Evolutionary conservation across 495 filamentous ascomycete genomes (phyloP).

Genomic region (Daldinia concentrica): DNA sequence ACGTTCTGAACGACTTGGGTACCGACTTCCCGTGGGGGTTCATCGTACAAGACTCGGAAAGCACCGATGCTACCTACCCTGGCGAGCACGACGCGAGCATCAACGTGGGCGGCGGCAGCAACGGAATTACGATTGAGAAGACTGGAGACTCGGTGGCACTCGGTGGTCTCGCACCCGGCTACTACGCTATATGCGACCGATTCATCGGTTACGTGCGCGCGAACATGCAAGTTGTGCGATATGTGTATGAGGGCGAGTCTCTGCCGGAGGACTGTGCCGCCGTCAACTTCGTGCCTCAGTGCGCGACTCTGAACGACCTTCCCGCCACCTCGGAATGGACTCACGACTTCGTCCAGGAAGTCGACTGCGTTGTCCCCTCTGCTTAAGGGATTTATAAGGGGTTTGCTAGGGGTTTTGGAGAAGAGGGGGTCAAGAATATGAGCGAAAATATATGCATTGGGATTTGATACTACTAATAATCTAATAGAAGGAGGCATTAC

Average conservation of each 20-base stretch:
- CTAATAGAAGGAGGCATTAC: not conserved
- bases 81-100: constrained; percentile 36
- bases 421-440: not conserved
- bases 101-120: constrained; percentile 26
- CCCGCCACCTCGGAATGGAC: constrained; percentile 10
- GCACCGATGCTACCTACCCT: constrained; percentile 18
- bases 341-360: constrained; percentile 35
- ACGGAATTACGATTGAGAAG: constrained; percentile 12
- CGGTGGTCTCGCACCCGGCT: constrained; percentile 8
- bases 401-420: too few species aligned
- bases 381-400: not conserved
- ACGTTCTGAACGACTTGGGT: constrained; percentile 33
- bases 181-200: constrained; percentile 22
- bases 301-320: constrained; percentile 18
- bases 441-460: not conserved
- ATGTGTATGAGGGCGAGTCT: constrained; percentile 35
- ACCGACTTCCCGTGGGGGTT: constrained; percentile 36
- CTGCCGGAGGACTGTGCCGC: constrained; percentile 20
- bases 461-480: not conserved
- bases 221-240: constrained; percentile 20
- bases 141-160: not conserved
- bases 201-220: constrained; percentile 13
- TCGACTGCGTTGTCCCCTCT: constrained; percentile 18
- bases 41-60: constrained; percentile 18
- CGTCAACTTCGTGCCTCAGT: constrained; percentile 18